Evolutionary conservation across 2,329 filamentous ascomycete genomes (phyloP).

Genomic region (Aschersonia sp.): DNA sequence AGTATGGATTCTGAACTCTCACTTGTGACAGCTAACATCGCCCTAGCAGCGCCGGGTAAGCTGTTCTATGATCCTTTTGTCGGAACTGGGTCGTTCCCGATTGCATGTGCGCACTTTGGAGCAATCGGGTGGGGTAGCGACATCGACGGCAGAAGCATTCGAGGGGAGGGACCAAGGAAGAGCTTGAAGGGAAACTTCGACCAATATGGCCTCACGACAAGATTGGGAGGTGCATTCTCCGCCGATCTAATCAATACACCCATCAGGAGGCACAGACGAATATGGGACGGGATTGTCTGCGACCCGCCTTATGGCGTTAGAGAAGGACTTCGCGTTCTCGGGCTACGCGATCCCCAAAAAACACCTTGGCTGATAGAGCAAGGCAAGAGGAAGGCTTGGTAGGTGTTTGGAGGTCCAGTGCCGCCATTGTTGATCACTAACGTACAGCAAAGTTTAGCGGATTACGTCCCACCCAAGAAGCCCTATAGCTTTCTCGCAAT

Average conservation of each 20-base stretch:
- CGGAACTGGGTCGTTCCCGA: slow-evolving; percentile 82
- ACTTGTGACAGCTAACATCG: slow-evolving; percentile 82
- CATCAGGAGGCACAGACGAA: slow-evolving; percentile 37
- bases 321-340: slow-evolving; percentile 80
- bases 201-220: slow-evolving; percentile 57
- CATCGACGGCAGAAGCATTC: slow-evolving; percentile 80
- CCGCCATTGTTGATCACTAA: no score
- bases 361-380: slow-evolving; percentile 47
- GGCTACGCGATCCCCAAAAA: slow-evolving; percentile 52
- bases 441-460: slow-evolving; percentile 24
- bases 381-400: slow-evolving; percentile 56
- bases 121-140: slow-evolving; percentile 75
- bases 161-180: slow-evolving; percentile 47
- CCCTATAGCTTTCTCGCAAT: slow-evolving; percentile 87
- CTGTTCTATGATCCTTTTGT: slow-evolving; percentile 92
- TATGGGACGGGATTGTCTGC: slow-evolving; percentile 83
- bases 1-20: slow-evolving; percentile 95
- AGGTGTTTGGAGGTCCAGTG: slow-evolving; percentile 16
- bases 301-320: slow-evolving; percentile 94
- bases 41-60: slow-evolving; percentile 66
- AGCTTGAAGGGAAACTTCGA: slow-evolving; percentile 57
- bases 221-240: slow-evolving; percentile 65
- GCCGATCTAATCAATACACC: slow-evolving; percentile 84
- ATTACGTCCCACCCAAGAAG: slow-evolving; percentile 75
- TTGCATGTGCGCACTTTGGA: slow-evolving; percentile 84